Evolutionary conservation across 2,329 filamentous ascomycete species (phyloP).

Genomic region (Amphichorda felina): DNA sequence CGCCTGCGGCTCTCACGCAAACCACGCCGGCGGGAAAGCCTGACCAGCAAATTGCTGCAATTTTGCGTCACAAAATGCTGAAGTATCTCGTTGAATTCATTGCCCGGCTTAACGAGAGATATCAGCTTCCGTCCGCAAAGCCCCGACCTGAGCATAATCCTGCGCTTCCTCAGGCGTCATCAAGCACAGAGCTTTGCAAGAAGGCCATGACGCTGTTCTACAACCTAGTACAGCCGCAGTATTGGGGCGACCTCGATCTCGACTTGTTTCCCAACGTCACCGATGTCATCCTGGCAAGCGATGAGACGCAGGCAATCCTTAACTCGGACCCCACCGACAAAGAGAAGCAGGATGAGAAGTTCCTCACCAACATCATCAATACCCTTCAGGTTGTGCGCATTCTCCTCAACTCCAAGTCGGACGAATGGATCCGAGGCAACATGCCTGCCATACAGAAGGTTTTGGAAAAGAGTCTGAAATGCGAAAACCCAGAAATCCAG

Average conservation of each 20-base stretch:
- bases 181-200: constrained; percentile 68
- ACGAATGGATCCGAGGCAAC: constrained; percentile 82
- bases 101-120: constrained; percentile 77
- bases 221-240: constrained; percentile 73
- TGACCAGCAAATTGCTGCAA: constrained; percentile 57
- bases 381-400: constrained; percentile 86
- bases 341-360: constrained; percentile 72
- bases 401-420: constrained; percentile 73
- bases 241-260: constrained; percentile 86
- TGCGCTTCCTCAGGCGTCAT: constrained; percentile 35
- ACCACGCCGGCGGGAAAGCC: constrained; percentile 27
- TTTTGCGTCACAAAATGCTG: constrained; percentile 67
- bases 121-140: constrained; percentile 60
- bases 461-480: constrained; percentile 78
- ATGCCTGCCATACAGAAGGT: constrained; percentile 73
- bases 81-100: constrained; percentile 97
- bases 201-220: constrained; percentile 73
- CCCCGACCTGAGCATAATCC: constrained; percentile 28
- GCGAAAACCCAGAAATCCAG: constrained; percentile 84
- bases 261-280: constrained; percentile 87
- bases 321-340: constrained; percentile 47
- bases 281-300: constrained; percentile 71
- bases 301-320: constrained; percentile 56
- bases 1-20: constrained; percentile 1
- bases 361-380: constrained; percentile 82